Conservation (phyloP, 805 yeast genomes). For the Candida boidinii region DNA sequence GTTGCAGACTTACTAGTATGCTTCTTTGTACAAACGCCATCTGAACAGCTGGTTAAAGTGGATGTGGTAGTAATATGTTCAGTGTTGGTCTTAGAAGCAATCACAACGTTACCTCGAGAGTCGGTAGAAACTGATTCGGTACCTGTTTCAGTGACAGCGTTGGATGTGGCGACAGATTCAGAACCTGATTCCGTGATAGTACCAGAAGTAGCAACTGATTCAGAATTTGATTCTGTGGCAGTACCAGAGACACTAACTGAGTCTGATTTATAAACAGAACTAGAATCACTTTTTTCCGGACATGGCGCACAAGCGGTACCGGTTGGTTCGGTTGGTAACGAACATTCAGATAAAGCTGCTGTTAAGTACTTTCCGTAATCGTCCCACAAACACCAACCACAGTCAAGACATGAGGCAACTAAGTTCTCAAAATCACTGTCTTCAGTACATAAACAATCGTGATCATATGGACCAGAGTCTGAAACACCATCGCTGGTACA, state of each 20-base stretch:
- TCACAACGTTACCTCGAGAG: no score
- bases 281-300: no score
- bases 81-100: no score
- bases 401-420: constrained; percentile 23
- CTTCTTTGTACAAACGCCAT: no score
- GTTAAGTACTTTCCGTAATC: constrained; percentile 22
- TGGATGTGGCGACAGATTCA: constrained; percentile 3
- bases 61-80: no score
- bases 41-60: no score
- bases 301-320: constrained; percentile 10
- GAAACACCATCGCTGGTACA: constrained; percentile 12
- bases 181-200: background rate
- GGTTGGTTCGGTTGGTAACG: constrained; percentile 8
- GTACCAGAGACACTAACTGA: no score
- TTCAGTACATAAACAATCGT: constrained; percentile 6
- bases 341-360: constrained; percentile 7
- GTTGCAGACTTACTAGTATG: no score
- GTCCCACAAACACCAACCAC: constrained; percentile 31
- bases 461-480: constrained; percentile 7
- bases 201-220: constrained; percentile 2
- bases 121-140: no score
- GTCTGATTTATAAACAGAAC: no score
- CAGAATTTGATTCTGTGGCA: no score
- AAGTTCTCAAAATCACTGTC: constrained; percentile 16
- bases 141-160: no score